phyloP scores from a whole-genome alignment of 306 rosid genomes.

The Casuarina cunninghamiana region DNA sequence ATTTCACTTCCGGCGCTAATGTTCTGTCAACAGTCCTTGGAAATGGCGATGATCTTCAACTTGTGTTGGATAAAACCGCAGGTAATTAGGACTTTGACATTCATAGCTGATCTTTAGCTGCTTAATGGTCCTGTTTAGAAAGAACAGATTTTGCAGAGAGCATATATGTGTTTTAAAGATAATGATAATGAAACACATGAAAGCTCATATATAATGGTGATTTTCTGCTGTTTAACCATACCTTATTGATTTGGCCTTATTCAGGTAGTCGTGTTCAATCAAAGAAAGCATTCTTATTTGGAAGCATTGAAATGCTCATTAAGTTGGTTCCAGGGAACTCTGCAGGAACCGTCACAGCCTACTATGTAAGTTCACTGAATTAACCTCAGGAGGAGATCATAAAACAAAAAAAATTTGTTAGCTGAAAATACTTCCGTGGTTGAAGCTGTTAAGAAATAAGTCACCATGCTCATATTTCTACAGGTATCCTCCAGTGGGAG shows the following conservation, averaged over 20 bases:
- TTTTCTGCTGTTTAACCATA: constrained; percentile 9
- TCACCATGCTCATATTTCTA: constrained; percentile 24
- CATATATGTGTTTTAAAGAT: not conserved
- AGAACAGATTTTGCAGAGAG: not conserved
- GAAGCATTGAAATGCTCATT: constrained; percentile 66
- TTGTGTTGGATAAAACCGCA: constrained; percentile 62
- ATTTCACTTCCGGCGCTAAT: constrained; percentile 62
- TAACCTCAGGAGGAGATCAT: not conserved
- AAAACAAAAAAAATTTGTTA: not conserved
- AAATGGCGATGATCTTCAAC: constrained; percentile 60
- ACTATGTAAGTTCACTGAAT: constrained; percentile 52
- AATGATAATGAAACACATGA: not conserved
- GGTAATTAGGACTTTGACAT: constrained; percentile 31
- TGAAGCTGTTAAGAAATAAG: constrained; percentile 19
- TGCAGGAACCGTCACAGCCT: constrained; percentile 86
- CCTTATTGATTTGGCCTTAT: constrained; percentile 12
- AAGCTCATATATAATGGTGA: not conserved
- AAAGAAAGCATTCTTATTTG: constrained; percentile 68
- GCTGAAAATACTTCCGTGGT: not conserved
- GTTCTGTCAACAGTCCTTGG: constrained; percentile 47
- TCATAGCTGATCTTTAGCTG: not conserved
- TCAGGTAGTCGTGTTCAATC: constrained; percentile 80
- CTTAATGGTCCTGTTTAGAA: not conserved
- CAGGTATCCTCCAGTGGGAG: constrained; percentile 74
- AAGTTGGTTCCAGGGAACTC: constrained; percentile 72